Percentiles rank a stretch among this genome's conserved stretches.
These are phyloP conservation scores for Ziziphus jujuba DNA, from an alignment of 306 rosid species.

Conservation along the genomic window DNA sequence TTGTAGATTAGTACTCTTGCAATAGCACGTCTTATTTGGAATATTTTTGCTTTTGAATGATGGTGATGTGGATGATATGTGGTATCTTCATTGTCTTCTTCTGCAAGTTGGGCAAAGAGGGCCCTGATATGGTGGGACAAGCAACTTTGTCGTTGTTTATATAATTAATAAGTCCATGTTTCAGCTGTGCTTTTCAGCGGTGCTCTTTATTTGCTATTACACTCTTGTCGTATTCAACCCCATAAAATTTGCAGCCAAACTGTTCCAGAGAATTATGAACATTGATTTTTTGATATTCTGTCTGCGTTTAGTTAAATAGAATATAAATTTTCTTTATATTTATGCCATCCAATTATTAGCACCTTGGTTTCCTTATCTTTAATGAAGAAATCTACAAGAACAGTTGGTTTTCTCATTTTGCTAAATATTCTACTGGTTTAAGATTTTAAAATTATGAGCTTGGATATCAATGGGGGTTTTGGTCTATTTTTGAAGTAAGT, in stretches of 20 bases:
- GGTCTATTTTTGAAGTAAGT: too few relatives aligned
- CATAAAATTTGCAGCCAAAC: not conserved
- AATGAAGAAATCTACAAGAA: too few relatives aligned
- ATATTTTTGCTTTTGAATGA: conserved; percentile 7
- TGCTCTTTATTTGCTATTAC: not conserved
- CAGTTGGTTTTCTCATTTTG: too few relatives aligned
- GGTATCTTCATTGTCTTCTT: conserved; percentile 20
- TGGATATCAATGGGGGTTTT: too few relatives aligned
- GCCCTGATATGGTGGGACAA: conserved; percentile 9
- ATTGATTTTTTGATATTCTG: too few relatives aligned
- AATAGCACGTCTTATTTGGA: not conserved
- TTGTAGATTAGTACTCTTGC: too few relatives aligned
- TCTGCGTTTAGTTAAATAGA: not conserved
- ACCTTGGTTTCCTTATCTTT: too few relatives aligned
- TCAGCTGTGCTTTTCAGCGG: conserved; percentile 8
- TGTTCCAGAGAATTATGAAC: not conserved
- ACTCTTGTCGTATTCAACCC: conserved; percentile 13
- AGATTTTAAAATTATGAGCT: too few relatives aligned
- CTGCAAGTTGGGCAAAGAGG: conserved; percentile 1
- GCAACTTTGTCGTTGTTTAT: conserved; percentile 4
- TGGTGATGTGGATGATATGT: conserved; percentile 8
- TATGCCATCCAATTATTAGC: too few relatives aligned
- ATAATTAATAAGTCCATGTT: not conserved
- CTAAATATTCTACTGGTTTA: too few relatives aligned
- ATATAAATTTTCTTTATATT: too few relatives aligned